These are phyloP conservation scores for Aspergillus cavernicola DNA, from an alignment of 495 filamentous ascomycete species.

Conservation along the genomic window DNA sequence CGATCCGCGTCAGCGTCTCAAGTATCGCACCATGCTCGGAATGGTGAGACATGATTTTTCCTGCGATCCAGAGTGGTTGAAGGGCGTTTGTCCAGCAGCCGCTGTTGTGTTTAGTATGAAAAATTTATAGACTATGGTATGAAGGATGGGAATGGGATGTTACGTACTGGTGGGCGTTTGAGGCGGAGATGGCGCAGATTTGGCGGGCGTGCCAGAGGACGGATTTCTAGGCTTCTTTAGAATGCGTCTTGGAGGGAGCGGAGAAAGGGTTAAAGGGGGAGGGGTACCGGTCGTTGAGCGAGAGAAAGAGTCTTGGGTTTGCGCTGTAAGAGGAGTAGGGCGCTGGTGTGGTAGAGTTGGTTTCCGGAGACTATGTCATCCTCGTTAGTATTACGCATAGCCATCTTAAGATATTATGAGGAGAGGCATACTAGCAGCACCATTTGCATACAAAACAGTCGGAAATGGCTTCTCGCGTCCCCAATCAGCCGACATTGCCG, in stretches of 20 bases:
- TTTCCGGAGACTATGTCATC: slow-evolving; percentile 37
- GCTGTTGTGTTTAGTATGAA: slow-evolving; percentile 23
- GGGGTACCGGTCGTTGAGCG: slow-evolving; percentile 21
- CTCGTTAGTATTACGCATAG: neutral
- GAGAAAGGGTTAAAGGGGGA: neutral
- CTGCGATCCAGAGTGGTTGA: slow-evolving; percentile 46
- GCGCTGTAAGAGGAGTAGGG: slow-evolving; percentile 34
- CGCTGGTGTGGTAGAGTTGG: slow-evolving; percentile 41
- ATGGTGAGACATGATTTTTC: slow-evolving; percentile 41
- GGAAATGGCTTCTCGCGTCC: slow-evolving; percentile 26
- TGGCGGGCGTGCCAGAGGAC: slow-evolving; percentile 45
- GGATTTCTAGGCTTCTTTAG: slow-evolving; percentile 23
- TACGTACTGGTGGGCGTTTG: slow-evolving; percentile 31
- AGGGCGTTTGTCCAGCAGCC: slow-evolving; percentile 46
- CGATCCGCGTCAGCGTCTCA: slow-evolving; percentile 34
- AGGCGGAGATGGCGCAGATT: slow-evolving; percentile 44
- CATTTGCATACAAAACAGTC: slow-evolving; percentile 38
- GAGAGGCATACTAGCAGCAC: slow-evolving; percentile 30
- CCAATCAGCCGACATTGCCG: slow-evolving; percentile 9
- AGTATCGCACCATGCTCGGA: slow-evolving; percentile 42
- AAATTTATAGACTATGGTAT: neutral
- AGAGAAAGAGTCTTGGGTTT: slow-evolving; percentile 31
- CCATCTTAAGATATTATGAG: neutral
- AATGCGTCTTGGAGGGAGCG: neutral
- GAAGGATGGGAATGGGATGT: neutral